A percentile compares a stretch with the other conserved stretches of the same genome.
Conservation (phyloP, 2,329 filamentous ascomycete species). For the Cladophialophora bantiana region DNA sequence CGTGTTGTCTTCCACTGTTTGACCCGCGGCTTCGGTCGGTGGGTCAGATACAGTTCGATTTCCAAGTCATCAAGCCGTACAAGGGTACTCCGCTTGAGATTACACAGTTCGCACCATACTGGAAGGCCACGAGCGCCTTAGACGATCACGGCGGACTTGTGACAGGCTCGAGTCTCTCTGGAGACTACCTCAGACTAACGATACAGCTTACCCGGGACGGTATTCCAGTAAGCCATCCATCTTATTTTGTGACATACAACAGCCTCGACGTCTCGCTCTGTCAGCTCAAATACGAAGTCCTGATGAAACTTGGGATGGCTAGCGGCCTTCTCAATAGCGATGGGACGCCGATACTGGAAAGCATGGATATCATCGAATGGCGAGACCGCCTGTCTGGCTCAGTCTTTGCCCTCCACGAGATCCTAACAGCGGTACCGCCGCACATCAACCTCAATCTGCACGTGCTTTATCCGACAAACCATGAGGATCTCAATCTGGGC, state of each 20-base stretch:
- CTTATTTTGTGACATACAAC: conserved; percentile 78
- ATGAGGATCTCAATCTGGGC: conserved; percentile 73
- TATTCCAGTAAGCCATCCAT: conserved; percentile 84
- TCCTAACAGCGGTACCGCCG: conserved; percentile 75
- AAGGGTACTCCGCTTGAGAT: conserved; percentile 91
- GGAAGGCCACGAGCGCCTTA: conserved; percentile 95
- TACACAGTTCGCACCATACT: conserved; percentile 97
- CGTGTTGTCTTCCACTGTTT: conserved; percentile 86
- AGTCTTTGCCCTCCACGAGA: conserved; percentile 80
- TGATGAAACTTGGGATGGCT: conserved; percentile 38
- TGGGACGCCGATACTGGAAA: conserved; percentile 45
- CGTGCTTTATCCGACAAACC: conserved; percentile 79
- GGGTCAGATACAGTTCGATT: conserved; percentile 91
- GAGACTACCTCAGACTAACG: conserved; percentile 91
- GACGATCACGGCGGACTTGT: conserved; percentile 88
- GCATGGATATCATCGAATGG: conserved; percentile 36
- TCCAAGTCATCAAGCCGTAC: conserved; percentile 96
- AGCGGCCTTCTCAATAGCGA: conserved; percentile 53
- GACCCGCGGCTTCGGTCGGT: conserved; percentile 91
- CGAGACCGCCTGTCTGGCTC: conserved; percentile 76
- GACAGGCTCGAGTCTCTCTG: conserved; percentile 91
- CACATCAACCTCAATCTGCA: conserved; percentile 92
- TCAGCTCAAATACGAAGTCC: conserved; percentile 69
- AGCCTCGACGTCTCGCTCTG: conserved; percentile 83
- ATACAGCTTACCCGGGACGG: conserved; percentile 91